phyloP scores from a whole-genome alignment of 768 basidiomycete species.

The Pleurotus ostreatus region DNA sequence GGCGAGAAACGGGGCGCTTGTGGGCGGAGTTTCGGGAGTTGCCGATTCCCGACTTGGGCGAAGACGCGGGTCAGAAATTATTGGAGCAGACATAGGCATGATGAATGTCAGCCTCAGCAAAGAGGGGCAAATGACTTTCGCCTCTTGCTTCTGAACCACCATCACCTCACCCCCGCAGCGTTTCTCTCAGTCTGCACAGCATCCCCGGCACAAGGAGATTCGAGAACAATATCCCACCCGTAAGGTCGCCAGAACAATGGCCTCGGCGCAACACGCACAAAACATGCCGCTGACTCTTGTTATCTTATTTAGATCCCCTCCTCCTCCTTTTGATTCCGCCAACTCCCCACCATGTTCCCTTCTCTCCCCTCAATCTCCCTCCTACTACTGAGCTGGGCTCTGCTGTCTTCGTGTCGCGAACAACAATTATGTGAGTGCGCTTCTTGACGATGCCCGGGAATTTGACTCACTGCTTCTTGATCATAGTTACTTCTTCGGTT shows the following conservation, averaged over 20 bases:
- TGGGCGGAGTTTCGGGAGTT: constrained; percentile 9
- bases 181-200: neutral
- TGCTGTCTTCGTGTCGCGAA: constrained; percentile 6
- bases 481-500: constrained; percentile 78
- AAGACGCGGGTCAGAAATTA: constrained; percentile 6
- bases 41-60: constrained; percentile 8
- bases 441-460: neutral
- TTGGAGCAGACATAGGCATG: neutral
- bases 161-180: neutral
- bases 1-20: constrained; percentile 1
- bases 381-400: constrained; percentile 26
- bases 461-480: constrained; percentile 11
- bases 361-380: constrained; percentile 54
- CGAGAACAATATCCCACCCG: neutral
- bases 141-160: neutral
- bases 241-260: constrained; percentile 2
- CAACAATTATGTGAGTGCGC: neutral
- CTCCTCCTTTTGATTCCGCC: constrained; percentile 9
- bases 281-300: neutral
- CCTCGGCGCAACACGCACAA: neutral
- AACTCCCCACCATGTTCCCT: constrained; percentile 51
- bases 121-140: neutral
- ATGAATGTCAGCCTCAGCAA: neutral
- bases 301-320: neutral
- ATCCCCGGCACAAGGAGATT: neutral